Conservation (phyloP, 495 filamentous ascomycete species). For the Aspergillus nanangensis region DNA sequence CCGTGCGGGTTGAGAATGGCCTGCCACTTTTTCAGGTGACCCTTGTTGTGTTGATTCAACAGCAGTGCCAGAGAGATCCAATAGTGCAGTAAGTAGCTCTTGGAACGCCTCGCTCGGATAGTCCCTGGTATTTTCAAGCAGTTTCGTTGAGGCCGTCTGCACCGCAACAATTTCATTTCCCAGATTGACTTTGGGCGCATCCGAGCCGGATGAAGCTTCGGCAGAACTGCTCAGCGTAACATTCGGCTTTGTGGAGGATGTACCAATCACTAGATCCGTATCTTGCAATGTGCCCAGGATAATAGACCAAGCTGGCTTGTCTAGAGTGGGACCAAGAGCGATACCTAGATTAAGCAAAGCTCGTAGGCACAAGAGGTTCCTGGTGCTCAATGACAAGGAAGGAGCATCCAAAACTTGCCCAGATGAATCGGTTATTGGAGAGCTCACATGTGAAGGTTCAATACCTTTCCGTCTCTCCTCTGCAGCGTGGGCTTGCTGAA, state of each 20-base stretch:
- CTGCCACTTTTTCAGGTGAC: constrained; percentile 16
- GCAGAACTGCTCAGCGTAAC: constrained; percentile 20
- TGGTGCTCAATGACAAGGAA: constrained; percentile 63
- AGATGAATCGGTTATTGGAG: constrained; percentile 18
- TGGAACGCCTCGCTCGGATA: constrained; percentile 79
- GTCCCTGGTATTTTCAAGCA: constrained; percentile 86
- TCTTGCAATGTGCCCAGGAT: constrained; percentile 87
- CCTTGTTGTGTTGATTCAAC: constrained; percentile 25
- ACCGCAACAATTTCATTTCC: constrained; percentile 79
- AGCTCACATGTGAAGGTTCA: constrained; percentile 15
- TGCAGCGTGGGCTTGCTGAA: constrained; percentile 15
- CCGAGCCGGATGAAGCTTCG: constrained; percentile 29
- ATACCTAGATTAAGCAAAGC: constrained; percentile 93
- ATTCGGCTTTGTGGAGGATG: constrained; percentile 37
- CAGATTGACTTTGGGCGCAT: constrained; percentile 56
- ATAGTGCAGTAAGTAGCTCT: constrained; percentile 71
- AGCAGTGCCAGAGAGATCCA: constrained; percentile 53
- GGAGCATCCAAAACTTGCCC: constrained; percentile 17
- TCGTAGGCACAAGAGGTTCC: constrained; percentile 84
- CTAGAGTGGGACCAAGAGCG: constrained; percentile 83
- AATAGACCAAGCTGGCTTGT: constrained; percentile 76
- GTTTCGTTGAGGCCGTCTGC: constrained; percentile 76
- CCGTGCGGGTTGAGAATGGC: constrained; percentile 21
- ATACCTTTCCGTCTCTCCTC: constrained; percentile 40
- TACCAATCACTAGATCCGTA: constrained; percentile 78